Evolutionary conservation across 1,284 basidiomycete species (phyloP).

Genomic region (Sporisorium exsertum): DNA sequence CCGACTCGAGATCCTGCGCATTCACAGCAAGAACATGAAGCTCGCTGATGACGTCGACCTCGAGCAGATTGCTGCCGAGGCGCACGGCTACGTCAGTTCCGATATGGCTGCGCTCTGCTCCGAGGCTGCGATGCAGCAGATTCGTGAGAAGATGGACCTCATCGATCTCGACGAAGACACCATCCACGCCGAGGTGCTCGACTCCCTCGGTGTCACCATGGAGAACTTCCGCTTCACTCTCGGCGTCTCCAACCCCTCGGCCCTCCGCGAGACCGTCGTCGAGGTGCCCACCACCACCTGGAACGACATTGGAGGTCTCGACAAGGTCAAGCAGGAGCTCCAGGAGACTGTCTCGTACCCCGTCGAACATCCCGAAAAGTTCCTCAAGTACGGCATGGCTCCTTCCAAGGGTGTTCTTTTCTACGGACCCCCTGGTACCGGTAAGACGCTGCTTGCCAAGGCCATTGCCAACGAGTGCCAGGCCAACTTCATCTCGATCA

Average conservation of each 20-base stretch:
- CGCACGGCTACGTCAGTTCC: constrained; percentile 98
- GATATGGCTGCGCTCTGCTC: constrained; percentile 96
- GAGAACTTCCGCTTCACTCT: constrained; percentile 98
- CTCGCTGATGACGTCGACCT: constrained; percentile 95
- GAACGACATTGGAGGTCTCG: constrained; percentile 99
- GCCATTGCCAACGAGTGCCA: constrained; percentile 99
- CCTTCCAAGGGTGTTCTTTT: constrained; percentile 98
- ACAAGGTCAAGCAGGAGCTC: constrained; percentile 98
- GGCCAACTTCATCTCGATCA: constrained; percentile 96
- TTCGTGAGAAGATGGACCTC: constrained; percentile 96
- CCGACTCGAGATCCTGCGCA: constrained; percentile 96
- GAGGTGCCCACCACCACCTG: constrained; percentile 96
- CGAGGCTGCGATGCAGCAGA: constrained; percentile 98
- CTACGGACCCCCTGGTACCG: constrained; percentile 95
- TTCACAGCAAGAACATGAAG: constrained; percentile 99
- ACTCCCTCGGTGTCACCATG: constrained; percentile 95
- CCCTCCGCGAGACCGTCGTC: constrained; percentile 94
- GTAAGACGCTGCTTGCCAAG: constrained; percentile 94
- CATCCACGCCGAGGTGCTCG: constrained; percentile 95
- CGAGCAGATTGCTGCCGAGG: constrained; percentile 96
- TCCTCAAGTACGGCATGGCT: constrained; percentile 99
- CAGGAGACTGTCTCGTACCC: constrained; percentile 99
- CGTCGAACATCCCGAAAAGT: constrained; percentile 99
- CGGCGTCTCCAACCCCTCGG: constrained; percentile 94
- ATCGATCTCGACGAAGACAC: constrained; percentile 85